Evolutionary conservation across 441 rosid species (phyloP), one percentile per base, ranked within the genome.

Genomic region (Adansonia grandidieri): DNA sequence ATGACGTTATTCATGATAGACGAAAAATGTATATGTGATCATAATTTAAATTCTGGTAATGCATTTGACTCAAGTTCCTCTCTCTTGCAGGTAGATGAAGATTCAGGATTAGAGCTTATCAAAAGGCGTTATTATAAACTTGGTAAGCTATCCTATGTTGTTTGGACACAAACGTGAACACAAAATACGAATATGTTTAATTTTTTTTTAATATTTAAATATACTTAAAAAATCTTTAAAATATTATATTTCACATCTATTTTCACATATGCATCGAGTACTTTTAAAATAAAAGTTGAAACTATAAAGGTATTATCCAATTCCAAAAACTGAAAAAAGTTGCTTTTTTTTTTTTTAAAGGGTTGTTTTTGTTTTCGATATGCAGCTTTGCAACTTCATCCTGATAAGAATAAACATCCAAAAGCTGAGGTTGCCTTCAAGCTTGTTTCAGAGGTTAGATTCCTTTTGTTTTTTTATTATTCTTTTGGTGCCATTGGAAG

Each of bases 331-430:
- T 37, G 40, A 37, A 37, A 37, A 3, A 3, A 0, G 40, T 37
- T 63, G 6, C 10, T 62, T 13, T 22, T 15, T 77, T 58, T 5
- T n/a, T 69, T 70, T n/a, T 74, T 15, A 40, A 45, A 37, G 28
- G 20, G 63, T 61, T 67, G 61, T 28, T 75, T 66, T 24, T 51
- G 42, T 22, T 6, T 8, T 9, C 63, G 51, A 3, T 2, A 2
- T 42, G 22, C 89, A 94, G 99, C 97, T 83, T 82, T 96, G 89
- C 97, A 89, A 83, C 85, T 94, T 85, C 99, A 96, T 79, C 99
- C 99, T 0, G 99, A 96, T 79, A 96, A 94, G 90, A 96, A 96
- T 80, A 85, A 82, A 58, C 98, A 94, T 74, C 98, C 94, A 2
- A 88, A 90, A 70, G 93, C 99, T 57, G 99, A 89, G 68, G 28